These are phyloP conservation scores for Solanum medicagineum DNA, from an alignment of 257 asterid species.

Conservation along the genomic window DNA sequence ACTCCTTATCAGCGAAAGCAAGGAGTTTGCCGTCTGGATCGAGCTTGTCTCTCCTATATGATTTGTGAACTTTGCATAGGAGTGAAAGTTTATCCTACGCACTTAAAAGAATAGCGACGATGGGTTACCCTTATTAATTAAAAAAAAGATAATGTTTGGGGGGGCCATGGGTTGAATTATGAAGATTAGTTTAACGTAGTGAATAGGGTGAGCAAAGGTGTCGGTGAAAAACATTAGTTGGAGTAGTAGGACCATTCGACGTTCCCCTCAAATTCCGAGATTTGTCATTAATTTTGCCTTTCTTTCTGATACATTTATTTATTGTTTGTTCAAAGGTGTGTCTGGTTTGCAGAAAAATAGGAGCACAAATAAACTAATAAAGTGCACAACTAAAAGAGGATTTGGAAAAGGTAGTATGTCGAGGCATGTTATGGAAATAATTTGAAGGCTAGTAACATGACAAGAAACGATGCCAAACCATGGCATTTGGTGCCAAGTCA, in stretches of 20 bases:
- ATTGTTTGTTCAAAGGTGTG: neutral
- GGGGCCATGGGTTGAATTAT: neutral
- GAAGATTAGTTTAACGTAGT: neutral
- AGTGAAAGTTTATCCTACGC: no score
- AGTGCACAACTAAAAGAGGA: neutral
- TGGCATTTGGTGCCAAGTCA: neutral
- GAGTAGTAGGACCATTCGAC: neutral
- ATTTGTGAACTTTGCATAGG: no score
- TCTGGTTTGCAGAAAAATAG: neutral
- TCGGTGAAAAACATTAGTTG: neutral
- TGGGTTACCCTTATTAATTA: no score
- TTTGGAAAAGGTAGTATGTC: neutral
- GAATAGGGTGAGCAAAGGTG: neutral
- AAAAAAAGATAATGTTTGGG: no score
- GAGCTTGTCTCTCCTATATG: no score
- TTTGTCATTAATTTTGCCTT: neutral
- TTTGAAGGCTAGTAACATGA: neutral
- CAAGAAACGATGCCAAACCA: neutral
- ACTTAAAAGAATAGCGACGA: no score
- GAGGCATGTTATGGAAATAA: neutral
- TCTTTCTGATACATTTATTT: neutral
- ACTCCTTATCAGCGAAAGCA: no score
- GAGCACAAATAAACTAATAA: neutral
- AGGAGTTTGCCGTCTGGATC: rapidly evolving
- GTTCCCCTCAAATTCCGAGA: neutral